Percentiles rank a stretch among this genome's conserved stretches.
phyloP scores from a whole-genome alignment of 768 basidiomycete genomes.

The Xerocomellus intermedius region DNA sequence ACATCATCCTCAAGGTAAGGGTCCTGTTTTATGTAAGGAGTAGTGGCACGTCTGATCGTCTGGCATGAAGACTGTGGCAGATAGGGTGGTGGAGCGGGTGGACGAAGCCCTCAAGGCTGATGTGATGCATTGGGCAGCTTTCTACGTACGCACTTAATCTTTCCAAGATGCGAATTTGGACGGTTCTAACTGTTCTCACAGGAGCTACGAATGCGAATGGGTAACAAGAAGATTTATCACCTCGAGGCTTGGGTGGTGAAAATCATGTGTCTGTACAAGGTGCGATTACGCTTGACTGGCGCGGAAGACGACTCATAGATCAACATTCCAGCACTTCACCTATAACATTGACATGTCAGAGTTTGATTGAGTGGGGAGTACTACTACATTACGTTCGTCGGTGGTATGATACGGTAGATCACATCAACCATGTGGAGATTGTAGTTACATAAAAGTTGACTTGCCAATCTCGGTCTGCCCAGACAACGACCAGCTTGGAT shows the following conservation, averaged over 20 bases:
- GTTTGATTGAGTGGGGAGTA: constrained; percentile 24
- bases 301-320: background rate
- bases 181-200: constrained; percentile 30
- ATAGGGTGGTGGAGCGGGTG: constrained; percentile 80
- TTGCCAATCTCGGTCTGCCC: too few relatives aligned
- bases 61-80: constrained; percentile 78
- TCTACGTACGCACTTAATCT: constrained; percentile 64
- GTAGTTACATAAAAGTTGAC: constrained; percentile 2
- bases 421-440: background rate
- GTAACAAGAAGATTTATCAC: constrained; percentile 93
- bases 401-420: background rate
- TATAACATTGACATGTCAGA: constrained; percentile 36
- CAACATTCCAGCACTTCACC: constrained; percentile 27
- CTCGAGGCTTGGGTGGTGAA: constrained; percentile 98
- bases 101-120: constrained; percentile 90
- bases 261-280: constrained; percentile 90
- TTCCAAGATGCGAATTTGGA: background rate
- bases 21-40: background rate
- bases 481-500: constrained; percentile 1
- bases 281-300: constrained; percentile 22
- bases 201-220: constrained; percentile 96
- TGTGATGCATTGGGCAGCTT: constrained; percentile 97
- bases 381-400: background rate
- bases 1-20: constrained; percentile 82
- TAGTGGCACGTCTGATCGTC: constrained; percentile 2